Conservation (phyloP, 176 grass and related monocot species). For the Thinopyrum elongatum region DNA sequence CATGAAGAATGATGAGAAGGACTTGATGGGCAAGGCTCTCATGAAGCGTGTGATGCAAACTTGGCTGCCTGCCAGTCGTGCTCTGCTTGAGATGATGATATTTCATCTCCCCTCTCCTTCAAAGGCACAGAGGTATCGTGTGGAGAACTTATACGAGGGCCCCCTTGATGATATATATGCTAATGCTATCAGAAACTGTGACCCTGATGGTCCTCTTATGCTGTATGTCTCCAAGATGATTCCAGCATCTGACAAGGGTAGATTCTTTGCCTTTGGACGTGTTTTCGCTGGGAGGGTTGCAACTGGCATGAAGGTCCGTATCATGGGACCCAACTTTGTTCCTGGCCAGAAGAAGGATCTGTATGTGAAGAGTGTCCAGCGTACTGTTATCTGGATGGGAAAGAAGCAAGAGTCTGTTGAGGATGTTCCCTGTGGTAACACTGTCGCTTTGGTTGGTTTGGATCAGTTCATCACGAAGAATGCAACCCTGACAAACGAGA, state of each 20-base stretch:
- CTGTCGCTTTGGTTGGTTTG: slow-evolving; percentile 75
- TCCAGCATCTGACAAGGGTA: slow-evolving; percentile 83
- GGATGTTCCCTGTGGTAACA: slow-evolving; percentile 88
- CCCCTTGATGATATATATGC: slow-evolving; percentile 80
- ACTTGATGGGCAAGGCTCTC: slow-evolving; percentile 66
- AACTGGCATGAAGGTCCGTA: slow-evolving; percentile 85
- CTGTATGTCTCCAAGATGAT: slow-evolving; percentile 95
- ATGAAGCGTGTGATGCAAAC: slow-evolving; percentile 94
- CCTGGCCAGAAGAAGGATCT: slow-evolving; percentile 91
- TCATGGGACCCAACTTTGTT: slow-evolving; percentile 90
- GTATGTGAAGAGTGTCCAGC: slow-evolving; percentile 74
- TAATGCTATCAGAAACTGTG: slow-evolving; percentile 82
- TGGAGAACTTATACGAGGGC: slow-evolving; percentile 79
- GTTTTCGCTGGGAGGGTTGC: slow-evolving; percentile 71
- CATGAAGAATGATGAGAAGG: slow-evolving; percentile 80
- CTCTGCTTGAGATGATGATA: slow-evolving; percentile 89
- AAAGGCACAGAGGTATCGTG: slow-evolving; percentile 74
- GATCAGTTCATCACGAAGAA: slow-evolving; percentile 91
- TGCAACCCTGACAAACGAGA: slow-evolving; percentile 72
- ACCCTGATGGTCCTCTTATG: slow-evolving; percentile 86
- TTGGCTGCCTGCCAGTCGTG: slow-evolving; percentile 74
- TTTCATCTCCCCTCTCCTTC: slow-evolving; percentile 70
- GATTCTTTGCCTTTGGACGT: slow-evolving; percentile 81
- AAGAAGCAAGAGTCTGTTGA: slow-evolving; percentile 86
- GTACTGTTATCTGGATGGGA: slow-evolving; percentile 93